Base-by-base conservation (phyloP, 2,329 filamentous ascomycete genomes). In the Tolypocladium album region DNA sequence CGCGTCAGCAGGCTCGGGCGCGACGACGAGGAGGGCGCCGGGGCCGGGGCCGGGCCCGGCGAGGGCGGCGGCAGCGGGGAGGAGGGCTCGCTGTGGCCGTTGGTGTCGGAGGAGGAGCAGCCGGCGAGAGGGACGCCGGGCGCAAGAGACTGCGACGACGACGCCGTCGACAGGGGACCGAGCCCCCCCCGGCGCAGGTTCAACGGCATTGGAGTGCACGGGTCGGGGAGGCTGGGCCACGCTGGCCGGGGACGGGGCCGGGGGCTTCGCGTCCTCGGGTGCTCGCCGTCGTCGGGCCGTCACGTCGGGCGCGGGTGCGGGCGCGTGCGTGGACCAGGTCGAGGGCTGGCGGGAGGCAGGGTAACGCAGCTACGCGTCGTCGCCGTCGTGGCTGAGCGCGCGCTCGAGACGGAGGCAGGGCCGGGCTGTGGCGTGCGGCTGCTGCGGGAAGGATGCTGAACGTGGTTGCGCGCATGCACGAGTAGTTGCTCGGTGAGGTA, bases 1-100 rank as follows among this genome's bases (percentile, higher is more conserved):
- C 81, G 80, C 64, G 82, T 82, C 66, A 84, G 74, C 64, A 85
- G 75, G 60, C 69, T 66, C 34, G 72, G 66, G 52, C 71, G 68
- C 62, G 69, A 67, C 40, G 66, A 59, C 5, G 64, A 43, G 40
- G 68, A 63, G 57, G 66, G 62, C 22, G 69, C 15, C 64, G 42
- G 69, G 63, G 39, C 65, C 64, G 45, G 64, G 63, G 39, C 65
- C 64, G 45, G 64, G 60, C 17, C 59, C 55, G 56, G 64, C 59
- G 64, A 61, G 42, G 63, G 64, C 60, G 62, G 59, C 73, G 69
- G 75, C 73, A 68, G 72, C 66, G 65, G 71, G 61, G 47, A 61
- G 60, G 64, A 70, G 68, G 69, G 43, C 20, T n/a, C 58, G 58
- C 22, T 15, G 58, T 63, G 62, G 63, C 56, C 61, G 53, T 50